These are phyloP conservation scores for Dothistroma pini DNA, from an alignment of 2,329 filamentous ascomycete species.

Conservation along the genomic window DNA sequence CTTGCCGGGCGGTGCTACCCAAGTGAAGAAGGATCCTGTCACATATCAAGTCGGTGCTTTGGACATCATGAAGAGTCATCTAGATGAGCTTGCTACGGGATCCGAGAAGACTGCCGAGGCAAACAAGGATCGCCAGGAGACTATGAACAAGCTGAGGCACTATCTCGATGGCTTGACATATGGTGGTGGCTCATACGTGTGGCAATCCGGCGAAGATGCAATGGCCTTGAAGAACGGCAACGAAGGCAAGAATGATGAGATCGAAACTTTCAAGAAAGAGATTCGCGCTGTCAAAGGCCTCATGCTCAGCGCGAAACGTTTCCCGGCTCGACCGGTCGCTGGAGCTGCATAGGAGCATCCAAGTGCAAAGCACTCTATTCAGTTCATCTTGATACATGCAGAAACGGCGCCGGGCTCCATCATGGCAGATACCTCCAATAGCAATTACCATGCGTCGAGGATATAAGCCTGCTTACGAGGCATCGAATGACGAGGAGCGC, in stretches of 20 bases:
- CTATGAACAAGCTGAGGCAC: slow-evolving; percentile 55
- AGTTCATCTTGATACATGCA: background rate
- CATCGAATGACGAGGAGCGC: too few species aligned
- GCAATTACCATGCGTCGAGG: background rate
- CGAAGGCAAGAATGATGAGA: slow-evolving; percentile 56
- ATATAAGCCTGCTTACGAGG: too few species aligned
- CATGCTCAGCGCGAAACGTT: slow-evolving; percentile 69
- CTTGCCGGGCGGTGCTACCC: slow-evolving; percentile 15
- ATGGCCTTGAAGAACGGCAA: slow-evolving; percentile 29
- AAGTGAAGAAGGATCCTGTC: slow-evolving; percentile 25
- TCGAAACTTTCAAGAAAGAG: slow-evolving; percentile 67
- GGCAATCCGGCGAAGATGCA: slow-evolving; percentile 36
- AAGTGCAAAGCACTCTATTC: background rate
- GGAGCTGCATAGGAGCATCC: slow-evolving; percentile 7
- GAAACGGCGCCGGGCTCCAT: too few species aligned
- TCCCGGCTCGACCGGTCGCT: slow-evolving; percentile 37
- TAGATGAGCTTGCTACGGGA: slow-evolving; percentile 48
- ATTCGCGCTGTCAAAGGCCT: slow-evolving; percentile 78
- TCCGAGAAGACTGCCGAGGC: slow-evolving; percentile 52
- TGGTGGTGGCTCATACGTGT: slow-evolving; percentile 21
- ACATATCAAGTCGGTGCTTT: slow-evolving; percentile 34
- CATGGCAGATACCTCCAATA: background rate
- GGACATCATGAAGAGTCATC: slow-evolving; percentile 49
- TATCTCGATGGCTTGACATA: slow-evolving; percentile 63
- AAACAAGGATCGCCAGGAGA: slow-evolving; percentile 49